Evolutionary conservation across 2,329 filamentous ascomycete species (phyloP).

Genomic region (Karstenula rhodostoma): DNA sequence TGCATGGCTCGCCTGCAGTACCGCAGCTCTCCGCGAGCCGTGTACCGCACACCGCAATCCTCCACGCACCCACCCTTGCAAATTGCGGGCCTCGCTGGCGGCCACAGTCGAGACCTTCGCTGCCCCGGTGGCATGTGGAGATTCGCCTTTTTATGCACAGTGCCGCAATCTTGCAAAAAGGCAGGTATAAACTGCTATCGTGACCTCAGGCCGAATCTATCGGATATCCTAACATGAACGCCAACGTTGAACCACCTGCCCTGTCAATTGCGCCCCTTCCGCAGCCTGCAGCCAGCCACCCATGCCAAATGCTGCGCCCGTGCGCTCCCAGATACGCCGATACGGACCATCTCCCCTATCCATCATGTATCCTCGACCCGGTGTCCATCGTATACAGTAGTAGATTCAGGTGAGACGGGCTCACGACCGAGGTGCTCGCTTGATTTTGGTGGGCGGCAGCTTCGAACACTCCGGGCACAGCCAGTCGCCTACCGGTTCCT

Average conservation of each 20-base stretch:
- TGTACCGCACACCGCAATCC: constrained; percentile 8
- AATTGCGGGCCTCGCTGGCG: constrained; percentile 14
- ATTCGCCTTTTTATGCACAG: constrained; percentile 13
- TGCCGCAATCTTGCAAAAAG: constrained; percentile 6
- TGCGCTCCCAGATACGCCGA: constrained; percentile 3
- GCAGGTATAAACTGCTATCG: constrained; percentile 5
- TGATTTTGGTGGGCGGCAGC: constrained; percentile 52
- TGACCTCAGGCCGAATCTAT: not conserved
- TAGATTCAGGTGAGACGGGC: not conserved
- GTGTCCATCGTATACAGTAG: constrained; percentile 3
- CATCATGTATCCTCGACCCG: constrained; percentile 9
- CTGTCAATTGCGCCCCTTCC: constrained; percentile 16
- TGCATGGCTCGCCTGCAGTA: too few species aligned
- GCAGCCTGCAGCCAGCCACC: constrained; percentile 3
- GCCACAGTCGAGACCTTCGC: constrained; percentile 13
- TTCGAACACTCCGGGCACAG: constrained; percentile 55
- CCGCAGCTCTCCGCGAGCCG: not conserved
- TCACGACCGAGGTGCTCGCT: constrained; percentile 43
- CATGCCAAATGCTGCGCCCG: not conserved
- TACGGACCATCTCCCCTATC: not conserved
- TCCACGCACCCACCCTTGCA: constrained; percentile 10
- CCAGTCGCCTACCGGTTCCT: constrained; percentile 61
- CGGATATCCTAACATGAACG: not conserved
- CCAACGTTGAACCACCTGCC: too few species aligned
- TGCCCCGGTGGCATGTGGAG: constrained; percentile 12